Conservation (phyloP, 2,329 filamentous ascomycete genomes). For the Stagonosporopsis tanaceti region DNA sequence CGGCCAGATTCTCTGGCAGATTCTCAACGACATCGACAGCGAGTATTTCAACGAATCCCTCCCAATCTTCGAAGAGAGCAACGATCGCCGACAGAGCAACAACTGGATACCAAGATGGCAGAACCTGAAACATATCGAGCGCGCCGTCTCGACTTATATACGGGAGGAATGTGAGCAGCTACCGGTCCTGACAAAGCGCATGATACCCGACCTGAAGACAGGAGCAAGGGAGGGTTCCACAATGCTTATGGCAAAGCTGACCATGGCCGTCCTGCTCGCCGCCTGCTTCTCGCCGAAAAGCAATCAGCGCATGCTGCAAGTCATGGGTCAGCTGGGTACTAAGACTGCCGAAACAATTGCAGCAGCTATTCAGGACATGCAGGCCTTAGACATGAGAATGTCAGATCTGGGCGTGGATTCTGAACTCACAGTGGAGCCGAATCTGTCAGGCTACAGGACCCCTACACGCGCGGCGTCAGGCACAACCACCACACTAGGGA, state of each 20-base stretch:
- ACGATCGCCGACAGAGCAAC: constrained; percentile 50
- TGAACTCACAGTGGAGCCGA: constrained; percentile 45
- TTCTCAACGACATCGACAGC: constrained; percentile 57
- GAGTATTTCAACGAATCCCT: constrained; percentile 59
- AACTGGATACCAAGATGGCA: constrained; percentile 63
- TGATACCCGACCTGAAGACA: constrained; percentile 58
- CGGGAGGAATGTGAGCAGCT: constrained; percentile 55
- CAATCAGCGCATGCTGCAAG: constrained; percentile 57
- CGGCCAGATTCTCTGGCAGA: constrained; percentile 58
- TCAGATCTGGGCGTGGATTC: constrained; percentile 46
- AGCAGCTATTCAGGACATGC: constrained; percentile 52
- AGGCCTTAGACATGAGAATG: constrained; percentile 47
- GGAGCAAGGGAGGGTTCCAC: constrained; percentile 56
- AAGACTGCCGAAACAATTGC: constrained; percentile 50
- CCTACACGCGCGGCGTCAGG: constrained; percentile 44
- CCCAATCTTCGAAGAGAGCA: constrained; percentile 54
- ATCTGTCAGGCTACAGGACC: constrained; percentile 43
- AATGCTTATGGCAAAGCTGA: constrained; percentile 53
- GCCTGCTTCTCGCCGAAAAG: constrained; percentile 58
- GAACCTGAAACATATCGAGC: constrained; percentile 61
- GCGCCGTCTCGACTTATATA: constrained; percentile 58
- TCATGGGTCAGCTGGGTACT: constrained; percentile 49
- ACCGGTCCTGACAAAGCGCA: constrained; percentile 49
- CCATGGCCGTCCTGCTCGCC: constrained; percentile 59
- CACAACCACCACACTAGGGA: constrained; percentile 35